A percentile compares a stretch with the other conserved stretches of the same genome.
Conservation (phyloP, 257 asterid genomes). For the Forsythia viridissima region DNA sequence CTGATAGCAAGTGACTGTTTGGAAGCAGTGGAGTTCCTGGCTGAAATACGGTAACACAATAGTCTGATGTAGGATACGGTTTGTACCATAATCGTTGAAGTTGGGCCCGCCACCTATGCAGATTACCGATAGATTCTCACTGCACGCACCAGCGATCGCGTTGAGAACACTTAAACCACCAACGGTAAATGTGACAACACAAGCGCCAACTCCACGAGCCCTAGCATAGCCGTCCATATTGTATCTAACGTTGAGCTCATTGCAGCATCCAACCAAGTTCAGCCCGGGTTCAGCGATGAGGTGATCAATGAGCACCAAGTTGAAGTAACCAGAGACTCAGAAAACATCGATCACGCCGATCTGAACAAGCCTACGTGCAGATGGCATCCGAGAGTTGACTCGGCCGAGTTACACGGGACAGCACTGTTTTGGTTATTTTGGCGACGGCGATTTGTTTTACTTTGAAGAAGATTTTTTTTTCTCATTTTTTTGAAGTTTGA, state of each 20-base stretch:
- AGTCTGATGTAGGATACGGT: neutral
- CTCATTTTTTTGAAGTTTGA: too few species aligned
- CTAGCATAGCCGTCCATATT: neutral
- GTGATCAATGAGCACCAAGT: neutral
- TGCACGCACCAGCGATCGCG: neutral
- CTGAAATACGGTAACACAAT: neutral
- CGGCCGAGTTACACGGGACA: neutral
- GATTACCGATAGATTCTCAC: neutral
- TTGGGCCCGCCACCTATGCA: neutral
- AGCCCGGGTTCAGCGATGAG: neutral
- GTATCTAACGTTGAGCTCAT: neutral
- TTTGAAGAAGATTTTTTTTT: too few species aligned
- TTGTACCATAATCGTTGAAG: neutral
- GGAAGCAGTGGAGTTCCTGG: neutral
- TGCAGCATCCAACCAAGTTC: neutral
- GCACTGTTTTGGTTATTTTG: too few species aligned
- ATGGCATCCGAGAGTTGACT: neutral
- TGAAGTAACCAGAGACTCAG: neutral
- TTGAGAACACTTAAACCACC: neutral
- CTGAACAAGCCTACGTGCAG: neutral
- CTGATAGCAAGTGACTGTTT: neutral
- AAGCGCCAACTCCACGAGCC: neutral
- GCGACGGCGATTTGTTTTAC: too few species aligned
- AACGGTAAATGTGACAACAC: neutral
- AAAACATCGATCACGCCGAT: neutral